Base-by-base conservation (phyloP, 768 basidiomycete species). In the Amanita phalloides region DNA sequence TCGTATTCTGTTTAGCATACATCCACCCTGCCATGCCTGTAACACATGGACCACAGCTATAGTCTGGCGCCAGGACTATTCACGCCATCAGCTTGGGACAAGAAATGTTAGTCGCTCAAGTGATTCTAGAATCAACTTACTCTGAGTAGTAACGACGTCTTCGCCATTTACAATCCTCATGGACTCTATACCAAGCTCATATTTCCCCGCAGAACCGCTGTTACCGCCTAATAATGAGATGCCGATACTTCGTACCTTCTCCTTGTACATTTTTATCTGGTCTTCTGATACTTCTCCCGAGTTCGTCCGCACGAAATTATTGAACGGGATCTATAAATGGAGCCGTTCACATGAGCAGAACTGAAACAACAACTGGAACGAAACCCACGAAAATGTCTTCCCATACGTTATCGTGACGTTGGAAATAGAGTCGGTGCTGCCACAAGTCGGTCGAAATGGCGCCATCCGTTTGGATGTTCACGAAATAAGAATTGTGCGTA, bases 381-480 rank as follows among this genome's bases (percentile, higher is more conserved):
- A 35, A 39, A 74, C 83, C 58, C 56, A 89, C 90, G 60, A 83
- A 83, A 13, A 94, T 64, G 59, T 90, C 83, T 63, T 92, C 86
- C 91, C 91, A 94, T 3, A 71, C 68, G 23, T 79, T 76, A 53
- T 83, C 77, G 25, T 71, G 68, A 50, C 78, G 75, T 46, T 75
- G 71, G 63, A 93, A 87, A 66, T 79, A 89, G n/a, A 98, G 71
- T 32, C 90, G 78, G 58, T 97, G 93, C 62, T 96, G 95, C 84
- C 89, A 98, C n/a, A 98, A 70, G 63, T 95, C 91, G 35, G 82
- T 85, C 46, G 81, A 77, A 45, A 88, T 73, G 41, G 80, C 75
- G 0, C 88, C 86, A 48, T 91, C 86, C 2, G 92, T 95, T 64
- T 96, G 93, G 43, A 97, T 70, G 67, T 98, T 97, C 45, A 91